Evolutionary conservation across 345 rosid genomes (phyloP).

Genomic region (Aegle marmelos): DNA sequence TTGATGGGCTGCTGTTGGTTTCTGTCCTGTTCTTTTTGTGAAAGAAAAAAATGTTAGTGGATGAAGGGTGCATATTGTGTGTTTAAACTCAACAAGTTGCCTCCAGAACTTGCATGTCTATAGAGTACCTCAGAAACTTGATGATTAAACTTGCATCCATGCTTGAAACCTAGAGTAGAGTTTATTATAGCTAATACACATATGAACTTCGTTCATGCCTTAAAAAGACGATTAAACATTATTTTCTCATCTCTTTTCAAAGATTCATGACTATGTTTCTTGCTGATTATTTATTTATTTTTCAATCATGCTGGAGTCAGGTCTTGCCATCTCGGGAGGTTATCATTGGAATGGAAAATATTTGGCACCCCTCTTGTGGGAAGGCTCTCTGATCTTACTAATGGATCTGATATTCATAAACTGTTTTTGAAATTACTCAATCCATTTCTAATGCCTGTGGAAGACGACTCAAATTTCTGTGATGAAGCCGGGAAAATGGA

Average conservation of each 20-base stretch:
- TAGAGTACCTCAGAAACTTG: background rate
- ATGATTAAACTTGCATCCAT: background rate
- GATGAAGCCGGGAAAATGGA: slow-evolving; percentile 29
- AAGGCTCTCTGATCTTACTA: slow-evolving; percentile 30
- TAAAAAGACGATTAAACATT: background rate
- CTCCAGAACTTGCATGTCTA: background rate
- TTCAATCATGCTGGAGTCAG: slow-evolving; percentile 20
- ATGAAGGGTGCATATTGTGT: background rate
- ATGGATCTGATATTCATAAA: slow-evolving; percentile 40
- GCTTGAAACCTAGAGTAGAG: background rate
- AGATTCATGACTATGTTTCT: background rate
- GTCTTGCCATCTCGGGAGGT: slow-evolving; percentile 13
- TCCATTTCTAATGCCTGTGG: slow-evolving; percentile 44
- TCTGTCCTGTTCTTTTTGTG: background rate
- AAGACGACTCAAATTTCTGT: slow-evolving; percentile 27
- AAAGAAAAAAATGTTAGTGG: background rate
- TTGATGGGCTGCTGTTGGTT: background rate
- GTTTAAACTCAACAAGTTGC: background rate
- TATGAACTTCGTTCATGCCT: background rate
- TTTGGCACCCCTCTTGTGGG: slow-evolving; percentile 61
- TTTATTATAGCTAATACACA: background rate
- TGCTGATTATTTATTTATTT: slow-evolving; percentile 5
- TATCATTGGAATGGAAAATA: slow-evolving; percentile 10
- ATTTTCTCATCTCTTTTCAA: background rate
- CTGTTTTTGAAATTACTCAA: slow-evolving; percentile 42